These are phyloP conservation scores for Mucor racemosus DNA, from an alignment of 371 early-diverging fungal species.

Conservation along the genomic window DNA sequence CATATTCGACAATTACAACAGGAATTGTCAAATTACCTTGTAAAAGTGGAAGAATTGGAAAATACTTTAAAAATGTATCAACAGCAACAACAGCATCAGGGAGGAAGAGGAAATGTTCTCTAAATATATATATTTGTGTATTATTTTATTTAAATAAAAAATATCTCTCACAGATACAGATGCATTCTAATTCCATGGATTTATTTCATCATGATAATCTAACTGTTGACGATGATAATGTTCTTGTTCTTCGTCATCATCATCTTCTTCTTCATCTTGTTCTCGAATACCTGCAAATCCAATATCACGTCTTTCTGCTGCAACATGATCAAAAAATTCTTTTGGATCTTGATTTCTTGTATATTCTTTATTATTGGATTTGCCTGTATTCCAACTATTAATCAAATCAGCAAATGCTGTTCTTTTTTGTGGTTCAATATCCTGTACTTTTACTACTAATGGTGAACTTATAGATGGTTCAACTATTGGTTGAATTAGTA, in stretches of 20 bases:
- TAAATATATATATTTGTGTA: not conserved
- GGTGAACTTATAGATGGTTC: slow-evolving; percentile 27
- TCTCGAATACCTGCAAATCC: slow-evolving; percentile 49
- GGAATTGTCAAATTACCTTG: slow-evolving; percentile 57
- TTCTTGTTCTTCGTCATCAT: not conserved
- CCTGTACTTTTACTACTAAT: slow-evolving; percentile 10
- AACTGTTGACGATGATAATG: not conserved
- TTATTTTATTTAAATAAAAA: not conserved
- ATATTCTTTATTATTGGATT: slow-evolving; percentile 1
- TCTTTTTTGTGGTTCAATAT: slow-evolving; percentile 47
- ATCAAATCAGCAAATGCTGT: slow-evolving; percentile 54
- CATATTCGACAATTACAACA: slow-evolving; percentile 82
- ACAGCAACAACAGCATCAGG: not conserved
- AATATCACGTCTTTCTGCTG: slow-evolving; percentile 46
- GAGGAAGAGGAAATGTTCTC: not conserved
- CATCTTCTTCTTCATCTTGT: slow-evolving; percentile 2
- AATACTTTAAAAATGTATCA: slow-evolving; percentile 32
- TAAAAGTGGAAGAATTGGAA: slow-evolving; percentile 76
- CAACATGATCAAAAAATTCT: slow-evolving; percentile 39
- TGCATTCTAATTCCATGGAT: slow-evolving; percentile 25
- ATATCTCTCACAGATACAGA: not conserved
- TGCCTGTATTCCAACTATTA: slow-evolving; percentile 43
- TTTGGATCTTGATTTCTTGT: slow-evolving; percentile 22
- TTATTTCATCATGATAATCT: slow-evolving; percentile 18
- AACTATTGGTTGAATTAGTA: not conserved